Evolutionary conservation across 2,329 filamentous ascomycete genomes (phyloP).

Genomic region (Lanzia echinophila): DNA sequence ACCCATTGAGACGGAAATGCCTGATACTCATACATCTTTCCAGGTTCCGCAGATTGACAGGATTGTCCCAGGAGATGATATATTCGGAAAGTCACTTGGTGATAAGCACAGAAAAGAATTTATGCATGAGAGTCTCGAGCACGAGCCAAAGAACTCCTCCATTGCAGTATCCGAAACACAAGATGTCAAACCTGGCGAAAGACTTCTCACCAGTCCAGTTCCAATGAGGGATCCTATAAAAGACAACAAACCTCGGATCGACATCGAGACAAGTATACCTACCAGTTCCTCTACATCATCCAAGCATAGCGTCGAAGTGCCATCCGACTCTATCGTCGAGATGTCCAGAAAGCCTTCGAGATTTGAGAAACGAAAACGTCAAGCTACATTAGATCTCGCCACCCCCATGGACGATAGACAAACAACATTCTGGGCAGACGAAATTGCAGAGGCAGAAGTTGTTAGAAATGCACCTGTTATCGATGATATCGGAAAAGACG

Average conservation of each 20-base stretch:
- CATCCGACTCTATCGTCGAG: background rate
- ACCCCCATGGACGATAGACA: constrained; percentile 10
- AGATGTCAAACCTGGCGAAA: constrained; percentile 1
- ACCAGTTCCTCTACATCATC: background rate
- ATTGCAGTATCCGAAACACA: background rate
- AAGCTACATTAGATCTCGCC: constrained; percentile 18
- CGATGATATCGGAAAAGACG: constrained; percentile 25
- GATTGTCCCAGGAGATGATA: constrained; percentile 1
- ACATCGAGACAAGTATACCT: background rate
- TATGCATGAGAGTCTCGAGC: constrained; percentile 13
- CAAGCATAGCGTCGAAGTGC: background rate
- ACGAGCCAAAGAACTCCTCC: constrained; percentile 7
- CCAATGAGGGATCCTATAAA: background rate
- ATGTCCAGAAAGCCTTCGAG: constrained; percentile 21
- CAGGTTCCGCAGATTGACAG: constrained; percentile 11
- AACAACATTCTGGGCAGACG: constrained; percentile 27
- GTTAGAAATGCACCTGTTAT: constrained; percentile 25
- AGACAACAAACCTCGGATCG: background rate
- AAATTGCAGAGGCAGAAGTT: constrained; percentile 26
- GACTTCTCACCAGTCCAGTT: background rate
- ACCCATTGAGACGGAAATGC: constrained; percentile 5
- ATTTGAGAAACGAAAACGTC: constrained; percentile 29
- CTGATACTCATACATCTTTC: constrained; percentile 11
- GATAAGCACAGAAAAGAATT: constrained; percentile 20
- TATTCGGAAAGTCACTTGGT: constrained; percentile 16